phyloP scores from a whole-genome alignment of 2,329 filamentous ascomycete genomes.

The Pseudocercospora pini-densiflorae region DNA sequence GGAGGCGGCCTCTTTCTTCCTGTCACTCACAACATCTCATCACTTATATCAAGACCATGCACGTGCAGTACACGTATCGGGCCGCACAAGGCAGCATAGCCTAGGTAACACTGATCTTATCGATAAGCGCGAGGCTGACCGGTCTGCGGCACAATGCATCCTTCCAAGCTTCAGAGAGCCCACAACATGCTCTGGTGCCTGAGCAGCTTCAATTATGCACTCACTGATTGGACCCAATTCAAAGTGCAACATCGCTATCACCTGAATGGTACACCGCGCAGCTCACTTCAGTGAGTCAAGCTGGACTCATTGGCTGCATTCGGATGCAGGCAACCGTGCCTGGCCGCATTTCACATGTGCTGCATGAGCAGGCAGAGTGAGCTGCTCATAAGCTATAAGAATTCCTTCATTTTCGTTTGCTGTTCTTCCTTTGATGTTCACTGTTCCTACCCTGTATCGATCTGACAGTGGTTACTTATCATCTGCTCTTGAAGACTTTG shows the following conservation, averaged over 20 bases:
- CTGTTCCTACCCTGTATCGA: background rate
- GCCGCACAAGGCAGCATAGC: background rate
- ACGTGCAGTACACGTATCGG: background rate
- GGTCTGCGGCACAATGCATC: background rate
- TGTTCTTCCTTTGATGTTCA: background rate
- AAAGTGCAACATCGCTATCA: background rate
- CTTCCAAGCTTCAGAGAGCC: background rate
- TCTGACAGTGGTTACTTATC: constrained; percentile 2
- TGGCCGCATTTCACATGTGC: background rate
- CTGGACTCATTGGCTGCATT: background rate
- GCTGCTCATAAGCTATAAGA: background rate
- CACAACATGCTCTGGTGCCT: background rate
- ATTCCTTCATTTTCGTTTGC: background rate
- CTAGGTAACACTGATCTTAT: background rate
- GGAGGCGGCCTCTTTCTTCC: no score
- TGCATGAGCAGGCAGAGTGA: constrained; percentile 9
- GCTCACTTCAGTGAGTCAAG: background rate
- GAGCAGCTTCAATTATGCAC: background rate
- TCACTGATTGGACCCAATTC: background rate
- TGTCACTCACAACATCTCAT: background rate
- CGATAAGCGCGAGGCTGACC: constrained; percentile 8
- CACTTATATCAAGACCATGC: background rate
- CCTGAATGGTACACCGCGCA: background rate
- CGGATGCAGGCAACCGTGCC: background rate
- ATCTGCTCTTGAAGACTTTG: constrained; percentile 3